Percentiles rank a stretch among this genome's conserved stretches.
These are phyloP conservation scores for Citrullus mucosospermus DNA, from an alignment of 306 rosid genomes.

Conservation along the genomic window DNA sequence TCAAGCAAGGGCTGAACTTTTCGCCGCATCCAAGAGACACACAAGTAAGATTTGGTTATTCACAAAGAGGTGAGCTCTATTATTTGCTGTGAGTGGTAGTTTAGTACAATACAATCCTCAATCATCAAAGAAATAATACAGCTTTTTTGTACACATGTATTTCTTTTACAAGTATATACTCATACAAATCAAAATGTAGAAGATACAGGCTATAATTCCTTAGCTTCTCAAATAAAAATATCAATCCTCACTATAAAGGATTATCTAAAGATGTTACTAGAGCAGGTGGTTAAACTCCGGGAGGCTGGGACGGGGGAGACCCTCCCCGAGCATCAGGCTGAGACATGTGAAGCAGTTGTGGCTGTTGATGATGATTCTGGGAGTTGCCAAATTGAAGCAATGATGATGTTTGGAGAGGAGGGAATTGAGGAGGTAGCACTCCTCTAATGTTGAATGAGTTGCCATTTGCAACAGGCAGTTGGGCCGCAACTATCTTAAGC, in stretches of 20 bases:
- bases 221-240: neutral
- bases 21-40: neutral
- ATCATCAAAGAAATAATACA: neutral
- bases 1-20: neutral
- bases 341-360: constrained; percentile 34
- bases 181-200: neutral
- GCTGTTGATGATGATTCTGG: constrained; percentile 49
- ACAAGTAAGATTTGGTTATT: neutral
- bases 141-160: neutral
- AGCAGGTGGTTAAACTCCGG: constrained; percentile 40
- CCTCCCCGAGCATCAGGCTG: constrained; percentile 28
- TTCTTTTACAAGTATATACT: neutral
- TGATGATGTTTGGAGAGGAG: constrained; percentile 41
- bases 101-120: neutral
- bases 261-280: constrained; percentile 4
- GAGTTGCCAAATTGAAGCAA: constrained; percentile 21
- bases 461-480: constrained; percentile 30
- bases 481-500: constrained; percentile 58
- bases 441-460: constrained; percentile 35
- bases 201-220: neutral
- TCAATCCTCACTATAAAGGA: neutral
- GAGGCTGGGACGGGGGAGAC: constrained; percentile 35
- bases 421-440: constrained; percentile 45
- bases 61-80: neutral
- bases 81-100: neutral